Conservation (phyloP, 2,329 filamentous ascomycete genomes). For the Aspergillus transmontanensis region DNA sequence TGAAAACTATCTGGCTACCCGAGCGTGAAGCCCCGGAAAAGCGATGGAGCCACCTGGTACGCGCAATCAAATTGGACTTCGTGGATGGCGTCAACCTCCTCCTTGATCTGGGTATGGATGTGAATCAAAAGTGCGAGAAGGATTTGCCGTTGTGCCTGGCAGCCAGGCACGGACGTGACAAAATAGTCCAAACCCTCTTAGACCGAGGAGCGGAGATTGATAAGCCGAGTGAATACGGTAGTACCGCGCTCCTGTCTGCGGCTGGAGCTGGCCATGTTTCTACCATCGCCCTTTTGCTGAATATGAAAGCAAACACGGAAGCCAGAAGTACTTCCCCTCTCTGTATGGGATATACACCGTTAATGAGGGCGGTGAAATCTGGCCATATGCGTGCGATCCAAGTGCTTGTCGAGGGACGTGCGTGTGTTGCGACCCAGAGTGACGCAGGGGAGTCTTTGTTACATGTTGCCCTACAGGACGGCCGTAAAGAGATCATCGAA, state of each 20-base stretch:
- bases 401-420: background rate
- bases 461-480: background rate
- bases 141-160: background rate
- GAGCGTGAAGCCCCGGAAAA: background rate
- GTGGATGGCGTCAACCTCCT: background rate
- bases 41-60: background rate
- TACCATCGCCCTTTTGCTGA: background rate
- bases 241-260: background rate
- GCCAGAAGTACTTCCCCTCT: background rate
- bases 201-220: background rate
- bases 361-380: background rate
- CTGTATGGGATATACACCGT: background rate
- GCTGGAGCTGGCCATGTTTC: background rate
- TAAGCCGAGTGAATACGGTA: background rate
- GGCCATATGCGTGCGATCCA: background rate
- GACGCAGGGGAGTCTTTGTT: background rate
- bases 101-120: background rate
- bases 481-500: background rate
- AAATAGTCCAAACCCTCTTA: background rate
- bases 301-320: background rate
- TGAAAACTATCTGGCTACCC: background rate
- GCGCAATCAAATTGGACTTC: background rate
- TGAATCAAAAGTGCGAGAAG: background rate
- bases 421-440: background rate
- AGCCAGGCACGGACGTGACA: background rate